phyloP scores from a whole-genome alignment of 1,139 yeast genomes.

The Eremothecium gossypii region DNA sequence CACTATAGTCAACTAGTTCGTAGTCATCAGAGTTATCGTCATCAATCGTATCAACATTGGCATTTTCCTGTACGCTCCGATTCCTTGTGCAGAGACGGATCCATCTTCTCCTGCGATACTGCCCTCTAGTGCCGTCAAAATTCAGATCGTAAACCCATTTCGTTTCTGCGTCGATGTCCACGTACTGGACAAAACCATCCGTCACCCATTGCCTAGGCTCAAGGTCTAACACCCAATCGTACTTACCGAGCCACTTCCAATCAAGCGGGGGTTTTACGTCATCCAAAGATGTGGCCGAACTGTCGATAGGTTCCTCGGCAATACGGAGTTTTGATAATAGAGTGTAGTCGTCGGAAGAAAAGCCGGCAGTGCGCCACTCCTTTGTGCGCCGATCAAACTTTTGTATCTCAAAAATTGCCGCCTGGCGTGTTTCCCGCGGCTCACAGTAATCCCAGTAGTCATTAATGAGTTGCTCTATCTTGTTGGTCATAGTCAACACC shows the following conservation, averaged over 20 bases:
- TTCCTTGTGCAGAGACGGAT: slow-evolving; percentile 32
- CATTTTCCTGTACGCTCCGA: slow-evolving; percentile 6
- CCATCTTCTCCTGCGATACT: slow-evolving; percentile 50
- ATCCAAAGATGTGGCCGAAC: slow-evolving; percentile 22
- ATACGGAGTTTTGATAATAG: slow-evolving; percentile 33
- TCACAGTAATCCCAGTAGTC: slow-evolving; percentile 31
- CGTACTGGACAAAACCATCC: slow-evolving; percentile 43
- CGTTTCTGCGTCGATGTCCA: slow-evolving; percentile 54
- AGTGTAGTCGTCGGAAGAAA: slow-evolving; percentile 46
- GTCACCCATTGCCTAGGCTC: slow-evolving; percentile 52
- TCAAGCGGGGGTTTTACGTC: slow-evolving; percentile 44
- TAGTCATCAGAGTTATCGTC: slow-evolving; percentile 6
- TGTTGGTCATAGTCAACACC: slow-evolving; percentile 39
- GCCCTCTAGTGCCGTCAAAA: slow-evolving; percentile 23
- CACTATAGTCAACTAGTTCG: slow-evolving; percentile 1
- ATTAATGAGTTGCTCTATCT: slow-evolving; percentile 35
- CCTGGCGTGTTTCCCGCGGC: slow-evolving; percentile 33
- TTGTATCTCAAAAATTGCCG: slow-evolving; percentile 69
- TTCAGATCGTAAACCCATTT: slow-evolving; percentile 68
- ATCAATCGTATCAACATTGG: not conserved
- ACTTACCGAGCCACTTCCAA: slow-evolving; percentile 43
- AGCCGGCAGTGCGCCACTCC: slow-evolving; percentile 57
- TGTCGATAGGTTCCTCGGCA: slow-evolving; percentile 18
- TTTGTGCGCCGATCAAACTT: slow-evolving; percentile 39
- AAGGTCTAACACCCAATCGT: slow-evolving; percentile 52